These are phyloP conservation scores for Zanthoxylum bungeanum DNA, from an alignment of 345 rosid species.

Conservation along the genomic window DNA sequence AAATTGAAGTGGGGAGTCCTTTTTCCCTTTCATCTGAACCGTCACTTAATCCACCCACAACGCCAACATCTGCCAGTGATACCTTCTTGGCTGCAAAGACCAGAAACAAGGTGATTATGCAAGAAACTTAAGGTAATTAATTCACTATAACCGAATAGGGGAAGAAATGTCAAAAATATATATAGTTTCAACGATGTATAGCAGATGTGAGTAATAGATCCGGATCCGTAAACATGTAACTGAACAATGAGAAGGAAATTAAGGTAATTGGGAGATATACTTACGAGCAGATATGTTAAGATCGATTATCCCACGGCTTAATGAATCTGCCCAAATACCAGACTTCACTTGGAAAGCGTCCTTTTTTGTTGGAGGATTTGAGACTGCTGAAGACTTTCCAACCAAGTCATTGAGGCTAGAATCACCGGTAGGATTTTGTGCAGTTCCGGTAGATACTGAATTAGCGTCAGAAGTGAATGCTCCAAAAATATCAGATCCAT, in stretches of 20 bases:
- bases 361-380: conserved; percentile 50
- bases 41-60: conserved; percentile 66
- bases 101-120: conserved; percentile 3
- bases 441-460: conserved; percentile 44
- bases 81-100: conserved; percentile 86
- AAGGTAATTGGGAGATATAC: conserved; percentile 24
- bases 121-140: neutral
- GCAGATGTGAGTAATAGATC: neutral
- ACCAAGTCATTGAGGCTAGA: conserved; percentile 35
- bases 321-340: conserved; percentile 97
- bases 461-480: conserved; percentile 62
- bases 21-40: conserved; percentile 57
- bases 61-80: conserved; percentile 78
- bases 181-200: too few species aligned
- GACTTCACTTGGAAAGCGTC: conserved; percentile 79
- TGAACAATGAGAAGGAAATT: neutral
- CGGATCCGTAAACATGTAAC: neutral
- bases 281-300: conserved; percentile 97
- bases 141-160: neutral
- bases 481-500: conserved; percentile 85
- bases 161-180: neutral
- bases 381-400: conserved; percentile 37
- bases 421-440: conserved; percentile 36
- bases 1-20: conserved; percentile 54
- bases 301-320: conserved; percentile 96